Conservation (phyloP, 768 basidiomycete genomes). For the Suillus bovinus region DNA sequence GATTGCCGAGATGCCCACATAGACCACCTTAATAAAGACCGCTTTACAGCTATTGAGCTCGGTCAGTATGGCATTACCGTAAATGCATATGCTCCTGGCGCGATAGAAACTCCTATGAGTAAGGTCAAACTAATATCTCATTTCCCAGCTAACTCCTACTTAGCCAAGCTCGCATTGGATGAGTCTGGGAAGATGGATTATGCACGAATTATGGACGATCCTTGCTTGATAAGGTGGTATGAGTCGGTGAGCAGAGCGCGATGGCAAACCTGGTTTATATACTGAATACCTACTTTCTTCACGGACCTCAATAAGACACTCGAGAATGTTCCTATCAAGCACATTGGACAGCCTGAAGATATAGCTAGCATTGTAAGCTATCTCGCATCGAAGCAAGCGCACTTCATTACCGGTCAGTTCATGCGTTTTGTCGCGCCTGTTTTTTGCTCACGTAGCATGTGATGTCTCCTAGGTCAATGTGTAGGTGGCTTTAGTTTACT, state of each 20-base stretch:
- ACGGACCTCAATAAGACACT: conserved; percentile 12
- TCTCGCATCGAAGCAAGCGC: conserved; percentile 34
- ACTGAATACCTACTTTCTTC: conserved; percentile 5
- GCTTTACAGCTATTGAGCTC: conserved; percentile 28
- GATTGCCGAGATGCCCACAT: neutral
- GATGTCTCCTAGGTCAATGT: conserved; percentile 14
- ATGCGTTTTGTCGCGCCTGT: neutral
- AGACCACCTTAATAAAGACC: neutral
- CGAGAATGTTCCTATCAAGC: conserved; percentile 15
- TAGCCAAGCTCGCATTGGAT: conserved; percentile 16
- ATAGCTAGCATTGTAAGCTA: conserved; percentile 36
- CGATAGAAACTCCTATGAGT: conserved; percentile 34
- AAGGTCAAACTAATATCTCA: neutral
- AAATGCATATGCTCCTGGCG: conserved; percentile 42
- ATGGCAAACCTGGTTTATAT: conserved; percentile 4
- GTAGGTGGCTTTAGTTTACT: conserved; percentile 8
- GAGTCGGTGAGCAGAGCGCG: conserved; percentile 17
- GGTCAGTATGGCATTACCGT: conserved; percentile 38
- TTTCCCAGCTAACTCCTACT: neutral
- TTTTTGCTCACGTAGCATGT: neutral
- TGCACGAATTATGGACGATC: neutral
- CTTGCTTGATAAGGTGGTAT: conserved; percentile 21
- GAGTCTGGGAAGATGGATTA: conserved; percentile 11
- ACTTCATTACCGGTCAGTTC: conserved; percentile 34
- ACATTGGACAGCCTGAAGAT: conserved; percentile 30